A percentile compares a stretch with the other conserved stretches of the same genome.
Conservation (phyloP, 1,139 yeast genomes). For the Lizanozyma gosingica region DNA sequence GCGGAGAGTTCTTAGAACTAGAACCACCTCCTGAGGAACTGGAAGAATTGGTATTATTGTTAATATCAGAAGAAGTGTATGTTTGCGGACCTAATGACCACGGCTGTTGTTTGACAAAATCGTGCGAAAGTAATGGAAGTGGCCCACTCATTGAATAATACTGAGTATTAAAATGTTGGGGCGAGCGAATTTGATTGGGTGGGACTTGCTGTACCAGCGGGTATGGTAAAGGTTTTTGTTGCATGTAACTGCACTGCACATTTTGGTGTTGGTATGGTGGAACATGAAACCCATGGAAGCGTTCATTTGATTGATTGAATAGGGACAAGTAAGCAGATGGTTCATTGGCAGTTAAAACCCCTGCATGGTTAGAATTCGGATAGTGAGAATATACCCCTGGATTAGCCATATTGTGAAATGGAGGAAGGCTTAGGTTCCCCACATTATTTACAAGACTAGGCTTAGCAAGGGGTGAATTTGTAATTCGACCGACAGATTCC, state of each 20-base stretch:
- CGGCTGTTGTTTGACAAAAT: background rate
- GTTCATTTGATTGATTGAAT: background rate
- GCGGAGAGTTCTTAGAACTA: background rate
- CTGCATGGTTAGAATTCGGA: no score
- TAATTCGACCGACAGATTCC: background rate
- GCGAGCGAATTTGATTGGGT: background rate
- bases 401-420: background rate
- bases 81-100: background rate
- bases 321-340: background rate
- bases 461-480: background rate
- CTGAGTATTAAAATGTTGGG: background rate
- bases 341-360: no score
- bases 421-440: background rate
- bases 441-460: background rate
- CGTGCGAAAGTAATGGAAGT: background rate
- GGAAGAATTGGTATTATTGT: background rate
- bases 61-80: background rate
- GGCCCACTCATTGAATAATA: background rate
- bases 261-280: no score
- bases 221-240: no score
- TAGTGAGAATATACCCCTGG: background rate
- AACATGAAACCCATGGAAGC: background rate
- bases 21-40: background rate
- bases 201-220: background rate
- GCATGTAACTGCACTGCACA: no score